These are phyloP conservation scores for Dothideomycetes sp. DNA, from an alignment of 2,329 filamentous ascomycete species.

Conservation along the genomic window DNA sequence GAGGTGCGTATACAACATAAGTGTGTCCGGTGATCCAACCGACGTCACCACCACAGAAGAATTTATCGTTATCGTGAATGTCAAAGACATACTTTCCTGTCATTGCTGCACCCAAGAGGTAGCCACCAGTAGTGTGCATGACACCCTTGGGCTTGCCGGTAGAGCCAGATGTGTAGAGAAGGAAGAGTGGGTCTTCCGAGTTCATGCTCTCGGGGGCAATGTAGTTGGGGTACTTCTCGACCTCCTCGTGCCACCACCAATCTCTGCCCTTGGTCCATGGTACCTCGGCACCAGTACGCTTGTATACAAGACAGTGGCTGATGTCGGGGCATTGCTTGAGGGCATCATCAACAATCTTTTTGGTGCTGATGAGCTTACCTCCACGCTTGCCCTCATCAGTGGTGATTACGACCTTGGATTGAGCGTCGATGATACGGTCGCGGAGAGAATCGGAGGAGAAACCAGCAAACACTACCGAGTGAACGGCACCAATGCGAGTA, in stretches of 20 bases:
- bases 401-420: slow-evolving; percentile 90
- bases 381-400: slow-evolving; percentile 96
- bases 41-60: slow-evolving; percentile 97
- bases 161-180: slow-evolving; percentile 95
- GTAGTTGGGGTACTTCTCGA: slow-evolving; percentile 92
- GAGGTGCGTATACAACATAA: slow-evolving; percentile 92
- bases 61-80: slow-evolving; percentile 84
- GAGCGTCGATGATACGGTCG: slow-evolving; percentile 84
- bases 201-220: slow-evolving; percentile 79
- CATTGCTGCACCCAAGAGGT: slow-evolving; percentile 82
- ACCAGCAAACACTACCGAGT: slow-evolving; percentile 95
- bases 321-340: slow-evolving; percentile 92
- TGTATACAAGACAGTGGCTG: slow-evolving; percentile 76
- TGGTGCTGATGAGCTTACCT: slow-evolving; percentile 92
- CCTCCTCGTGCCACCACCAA: slow-evolving; percentile 97
- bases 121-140: slow-evolving; percentile 93
- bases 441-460: slow-evolving; percentile 95
- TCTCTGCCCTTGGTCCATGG: slow-evolving; percentile 85
- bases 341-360: slow-evolving; percentile 98
- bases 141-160: slow-evolving; percentile 99
- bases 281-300: slow-evolving; percentile 86
- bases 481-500: slow-evolving; percentile 82
- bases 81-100: slow-evolving; percentile 99
- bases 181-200: slow-evolving; percentile 91
- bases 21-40: slow-evolving; percentile 99